Percentiles rank a stretch among this genome's conserved stretches.
Conservation (phyloP, 352 stramenopile genomes). For the Globisporangium abappressorium region DNA sequence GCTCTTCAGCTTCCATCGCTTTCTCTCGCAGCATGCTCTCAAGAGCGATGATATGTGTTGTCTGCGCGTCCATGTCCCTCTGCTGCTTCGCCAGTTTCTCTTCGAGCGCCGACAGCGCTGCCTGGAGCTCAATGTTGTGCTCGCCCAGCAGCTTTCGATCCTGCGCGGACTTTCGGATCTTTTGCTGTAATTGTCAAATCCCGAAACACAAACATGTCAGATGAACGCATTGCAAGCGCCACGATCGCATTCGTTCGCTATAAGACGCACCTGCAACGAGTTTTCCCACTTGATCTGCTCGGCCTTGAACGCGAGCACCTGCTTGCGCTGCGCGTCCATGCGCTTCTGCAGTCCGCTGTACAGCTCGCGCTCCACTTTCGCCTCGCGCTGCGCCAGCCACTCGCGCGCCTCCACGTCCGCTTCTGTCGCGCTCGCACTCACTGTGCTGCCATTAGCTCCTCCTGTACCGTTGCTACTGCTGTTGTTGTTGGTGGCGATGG, state of each 20-base stretch:
- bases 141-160: slow-evolving; percentile 77
- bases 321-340: slow-evolving; percentile 65
- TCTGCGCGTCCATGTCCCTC: slow-evolving; percentile 54
- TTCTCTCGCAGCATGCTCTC: slow-evolving; percentile 52
- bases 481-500: not conserved
- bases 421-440: not conserved
- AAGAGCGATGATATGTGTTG: slow-evolving; percentile 57
- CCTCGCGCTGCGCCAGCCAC: slow-evolving; percentile 59
- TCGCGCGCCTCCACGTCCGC: slow-evolving; percentile 42
- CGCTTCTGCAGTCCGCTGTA: slow-evolving; percentile 51
- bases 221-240: not conserved
- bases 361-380: slow-evolving; percentile 50
- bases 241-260: not conserved
- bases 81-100: slow-evolving; percentile 41
- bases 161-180: slow-evolving; percentile 59
- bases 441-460: not conserved
- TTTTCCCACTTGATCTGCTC: slow-evolving; percentile 85
- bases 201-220: not conserved
- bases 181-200: not conserved
- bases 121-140: slow-evolving; percentile 78
- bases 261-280: slow-evolving; percentile 52
- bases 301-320: slow-evolving; percentile 76
- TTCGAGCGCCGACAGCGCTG: slow-evolving; percentile 49
- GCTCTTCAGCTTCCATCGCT: slow-evolving; percentile 33
- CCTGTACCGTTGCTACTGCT: not conserved